Evolutionary conservation across 495 filamentous ascomycete species (phyloP).

Genomic region (Schizothecium vesticola): DNA sequence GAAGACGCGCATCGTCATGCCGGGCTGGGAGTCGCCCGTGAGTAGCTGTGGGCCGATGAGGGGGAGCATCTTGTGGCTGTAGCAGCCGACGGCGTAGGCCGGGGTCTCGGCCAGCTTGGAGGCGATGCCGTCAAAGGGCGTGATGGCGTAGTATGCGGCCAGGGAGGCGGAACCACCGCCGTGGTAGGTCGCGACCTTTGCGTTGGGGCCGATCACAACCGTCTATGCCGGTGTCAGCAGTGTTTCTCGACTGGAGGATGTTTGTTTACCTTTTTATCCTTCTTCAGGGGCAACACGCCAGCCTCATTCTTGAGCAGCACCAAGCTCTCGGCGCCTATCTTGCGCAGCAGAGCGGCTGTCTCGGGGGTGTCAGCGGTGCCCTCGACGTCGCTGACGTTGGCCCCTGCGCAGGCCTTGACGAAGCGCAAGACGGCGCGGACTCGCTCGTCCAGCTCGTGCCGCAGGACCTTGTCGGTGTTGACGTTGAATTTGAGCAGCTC

Average conservation of each 20-base stretch:
- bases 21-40: constrained; percentile 39
- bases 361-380: constrained; percentile 34
- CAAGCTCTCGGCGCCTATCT: constrained; percentile 61
- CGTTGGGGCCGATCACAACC: constrained; percentile 60
- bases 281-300: constrained; percentile 60
- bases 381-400: constrained; percentile 49
- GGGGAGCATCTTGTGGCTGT: constrained; percentile 58
- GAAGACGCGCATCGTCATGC: constrained; percentile 57
- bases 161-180: constrained; percentile 68
- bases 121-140: constrained; percentile 62
- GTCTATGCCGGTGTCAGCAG: constrained; percentile 25
- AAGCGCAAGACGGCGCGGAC: constrained; percentile 59
- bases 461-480: constrained; percentile 51
- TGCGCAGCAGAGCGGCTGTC: constrained; percentile 49
- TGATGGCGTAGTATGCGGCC: constrained; percentile 61
- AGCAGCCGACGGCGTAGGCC: constrained; percentile 49
- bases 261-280: constrained; percentile 46
- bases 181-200: constrained; percentile 61
- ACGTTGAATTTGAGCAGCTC: constrained; percentile 54
- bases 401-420: constrained; percentile 50
- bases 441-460: constrained; percentile 55
- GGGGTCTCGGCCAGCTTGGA: constrained; percentile 42
- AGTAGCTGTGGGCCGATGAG: constrained; percentile 47
- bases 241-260: neutral
- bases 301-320: constrained; percentile 71